Conservation (phyloP, 495 filamentous ascomycete species). For the Trichoderma gamsii region DNA sequence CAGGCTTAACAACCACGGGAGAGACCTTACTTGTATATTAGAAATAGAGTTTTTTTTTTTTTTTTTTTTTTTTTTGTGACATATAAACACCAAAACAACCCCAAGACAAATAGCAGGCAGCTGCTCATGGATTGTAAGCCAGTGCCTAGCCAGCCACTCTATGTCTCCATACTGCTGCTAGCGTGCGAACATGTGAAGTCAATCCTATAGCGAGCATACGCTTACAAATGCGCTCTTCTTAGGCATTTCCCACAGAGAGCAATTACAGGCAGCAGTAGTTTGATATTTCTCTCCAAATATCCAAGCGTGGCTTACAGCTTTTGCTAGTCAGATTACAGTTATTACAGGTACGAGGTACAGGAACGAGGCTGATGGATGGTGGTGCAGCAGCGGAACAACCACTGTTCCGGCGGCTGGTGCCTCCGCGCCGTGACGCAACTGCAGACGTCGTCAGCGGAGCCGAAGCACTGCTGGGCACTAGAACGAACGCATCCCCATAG, state of each 20-base stretch:
- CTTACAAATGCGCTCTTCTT: too few relatives aligned
- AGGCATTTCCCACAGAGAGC: neutral
- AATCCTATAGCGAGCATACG: too few relatives aligned
- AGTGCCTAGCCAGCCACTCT: too few relatives aligned
- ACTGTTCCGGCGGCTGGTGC: conserved; percentile 9
- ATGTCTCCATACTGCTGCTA: too few relatives aligned
- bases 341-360: conserved; percentile 5
- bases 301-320: neutral
- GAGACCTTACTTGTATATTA: too few relatives aligned
- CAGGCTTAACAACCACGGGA: too few relatives aligned
- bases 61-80: too few relatives aligned
- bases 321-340: neutral
- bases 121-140: too few relatives aligned
- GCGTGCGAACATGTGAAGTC: too few relatives aligned
- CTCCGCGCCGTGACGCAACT: conserved; percentile 12
- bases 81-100: too few relatives aligned
- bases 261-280: neutral
- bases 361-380: neutral
- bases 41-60: too few relatives aligned
- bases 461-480: neutral
- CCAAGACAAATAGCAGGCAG: too few relatives aligned
- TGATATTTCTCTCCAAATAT: neutral
- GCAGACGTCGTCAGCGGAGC: conserved; percentile 8
- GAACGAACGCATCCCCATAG: neutral
- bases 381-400: neutral